Evolutionary conservation across 2,329 filamentous ascomycete genomes (phyloP).

Genomic region (Beauveria pseudobassiana): DNA sequence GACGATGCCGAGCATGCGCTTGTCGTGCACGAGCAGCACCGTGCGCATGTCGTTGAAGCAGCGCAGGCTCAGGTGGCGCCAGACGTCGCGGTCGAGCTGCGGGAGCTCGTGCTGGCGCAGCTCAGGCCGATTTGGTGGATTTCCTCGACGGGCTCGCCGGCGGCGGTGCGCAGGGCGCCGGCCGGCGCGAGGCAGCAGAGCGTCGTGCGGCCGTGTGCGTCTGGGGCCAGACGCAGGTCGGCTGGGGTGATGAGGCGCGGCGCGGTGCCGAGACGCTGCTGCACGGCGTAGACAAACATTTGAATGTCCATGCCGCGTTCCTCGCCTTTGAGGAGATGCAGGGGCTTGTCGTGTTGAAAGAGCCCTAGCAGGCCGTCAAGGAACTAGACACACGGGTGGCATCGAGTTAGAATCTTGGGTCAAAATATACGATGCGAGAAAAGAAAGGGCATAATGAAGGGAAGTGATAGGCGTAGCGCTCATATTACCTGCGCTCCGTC

Average conservation of each 20-base stretch:
- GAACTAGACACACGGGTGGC: slow-evolving; percentile 18
- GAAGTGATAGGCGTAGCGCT: not conserved
- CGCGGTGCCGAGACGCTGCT: slow-evolving; percentile 21
- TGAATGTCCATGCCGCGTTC: slow-evolving; percentile 32
- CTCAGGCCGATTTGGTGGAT: slow-evolving; percentile 31
- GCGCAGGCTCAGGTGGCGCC: slow-evolving; percentile 27
- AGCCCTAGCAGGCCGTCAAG: slow-evolving; percentile 23
- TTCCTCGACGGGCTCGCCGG: slow-evolving; percentile 24
- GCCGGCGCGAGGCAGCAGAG: slow-evolving; percentile 21
- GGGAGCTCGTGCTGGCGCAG: slow-evolving; percentile 31
- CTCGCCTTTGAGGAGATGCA: slow-evolving; percentile 31
- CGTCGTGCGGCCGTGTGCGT: slow-evolving; percentile 17
- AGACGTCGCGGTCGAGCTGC: slow-evolving; percentile 21
- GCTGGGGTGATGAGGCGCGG: slow-evolving; percentile 27
- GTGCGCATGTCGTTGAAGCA: slow-evolving; percentile 36
- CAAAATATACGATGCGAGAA: too few species aligned
- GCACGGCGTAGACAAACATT: slow-evolving; percentile 27
- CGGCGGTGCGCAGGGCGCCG: slow-evolving; percentile 10
- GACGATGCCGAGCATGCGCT: slow-evolving; percentile 34
- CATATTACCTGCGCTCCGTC: slow-evolving; percentile 18
- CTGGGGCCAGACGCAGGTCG: slow-evolving; percentile 25
- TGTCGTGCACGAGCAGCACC: slow-evolving; percentile 33
- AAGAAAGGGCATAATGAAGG: not conserved
- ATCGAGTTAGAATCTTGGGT: not conserved
- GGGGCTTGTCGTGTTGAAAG: slow-evolving; percentile 21